Evolutionary conservation across 2,329 filamentous ascomycete genomes (phyloP), one percentile per base, ranked within the genome.

Genomic region (Pseudogymnoascus sp.): DNA sequence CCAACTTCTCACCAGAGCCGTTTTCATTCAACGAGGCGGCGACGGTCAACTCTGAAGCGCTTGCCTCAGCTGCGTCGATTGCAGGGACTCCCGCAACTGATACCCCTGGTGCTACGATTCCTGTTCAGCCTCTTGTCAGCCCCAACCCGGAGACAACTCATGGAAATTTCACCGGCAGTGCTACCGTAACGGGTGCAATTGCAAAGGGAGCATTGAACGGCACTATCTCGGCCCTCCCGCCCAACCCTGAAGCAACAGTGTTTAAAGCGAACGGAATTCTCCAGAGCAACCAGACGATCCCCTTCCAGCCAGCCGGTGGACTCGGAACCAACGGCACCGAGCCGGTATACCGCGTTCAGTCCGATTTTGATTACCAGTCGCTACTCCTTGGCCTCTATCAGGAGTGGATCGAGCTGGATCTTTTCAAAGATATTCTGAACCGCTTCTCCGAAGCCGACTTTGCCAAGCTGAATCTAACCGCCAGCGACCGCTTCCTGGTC

Each of bases 311-410:
- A 0, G 83, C 79, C 38, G 89, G 90, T 63, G 91, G 91, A 11
- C 75, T 88, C 1, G 90, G 89, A 2, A 92, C 89, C 45, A 93
- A 93, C 64, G 89, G 89, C n/a, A 83, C 85, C 0, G 80, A 82
- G 45, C 90, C 90, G 1, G 84, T 91, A 1, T 93, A 93, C 74
- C 85, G 88, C 65, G 86, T 90, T 0, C 81, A 90, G 69, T 90
- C 87, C 66, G 91, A 96, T 70, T 95, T 92, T 71, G 91, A 95
- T 74, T 95, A 88, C 72, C 82, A 93, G 72, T 92, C 89, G 0
- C 63, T 71, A 58, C 80, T 95, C 31, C 79, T 95, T 11, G 89
- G 83, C 11, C 78, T 93, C 0, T 93, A 93, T 71, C 88, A 92
- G 69, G 90, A 95, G 75, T 95, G 85, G 83, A 91, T 93, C 61